Evolutionary conservation across 345 rosid genomes (phyloP), one percentile per base, ranked within the genome.

Genomic region (Corchorus olitorius): DNA sequence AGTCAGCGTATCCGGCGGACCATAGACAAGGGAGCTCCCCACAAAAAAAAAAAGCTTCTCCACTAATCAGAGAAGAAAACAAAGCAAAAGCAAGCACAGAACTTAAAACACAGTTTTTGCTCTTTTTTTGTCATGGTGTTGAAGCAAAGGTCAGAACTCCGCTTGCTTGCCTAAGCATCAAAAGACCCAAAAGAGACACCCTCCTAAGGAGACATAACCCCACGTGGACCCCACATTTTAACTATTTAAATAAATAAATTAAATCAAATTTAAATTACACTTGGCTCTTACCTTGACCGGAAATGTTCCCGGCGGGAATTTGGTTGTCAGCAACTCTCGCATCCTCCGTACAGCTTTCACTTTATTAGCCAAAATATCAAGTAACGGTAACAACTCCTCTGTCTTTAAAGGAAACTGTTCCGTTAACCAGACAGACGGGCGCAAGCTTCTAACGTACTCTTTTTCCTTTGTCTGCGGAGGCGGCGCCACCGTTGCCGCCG

Each of bases 361-460:
- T 78, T 96, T 96, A 33, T 77, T 96, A 1, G 98, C 99, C 83
- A 96, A 80, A 77, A 96, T 96, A 75, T 96, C 99, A 0, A 96
- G 97, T 73, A 96, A 81, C 78, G 98, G 99, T 76, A 94, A 80
- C 14, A 96, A 74, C 83, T 97, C 99, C 63, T 96, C 99, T 72
- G 92, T 93, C 80, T 91, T 91, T 46, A 96, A 80, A 70, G 99
- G 99, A 58, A 96, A 94, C 66, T 96, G 94, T 9, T 94, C 99
- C 80, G 99, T 96, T 65, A 96, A 74, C 99, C 99, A 96, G 8
- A 96, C 92, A 0, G 97, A 91, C 61, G 99, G 99, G 77, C 89
- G 85, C 48, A 96, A 75, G 76, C 93, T 93, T 76, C 84, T 87
- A 50, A 93, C 86, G 78, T 83, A 88, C 77, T 96, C 99, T 76